A percentile compares a stretch with the other conserved stretches of the same genome.
These are phyloP conservation scores for Dactylellina haptotyla DNA, from an alignment of 2,329 filamentous ascomycete species.

Conservation along the genomic window DNA sequence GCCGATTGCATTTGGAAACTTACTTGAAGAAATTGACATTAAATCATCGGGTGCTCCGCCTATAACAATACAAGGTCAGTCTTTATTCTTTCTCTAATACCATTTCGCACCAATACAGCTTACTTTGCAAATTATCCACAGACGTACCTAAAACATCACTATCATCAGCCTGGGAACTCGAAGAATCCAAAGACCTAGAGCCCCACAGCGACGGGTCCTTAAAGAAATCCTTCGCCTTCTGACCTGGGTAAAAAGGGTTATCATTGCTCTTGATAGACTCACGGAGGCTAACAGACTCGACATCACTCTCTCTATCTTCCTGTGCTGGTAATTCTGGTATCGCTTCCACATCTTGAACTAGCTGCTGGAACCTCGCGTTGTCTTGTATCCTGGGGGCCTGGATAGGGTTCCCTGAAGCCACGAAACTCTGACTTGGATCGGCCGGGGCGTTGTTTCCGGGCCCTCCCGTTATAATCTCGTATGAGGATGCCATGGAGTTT, in stretches of 20 bases:
- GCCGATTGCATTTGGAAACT: not conserved
- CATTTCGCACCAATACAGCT: not conserved
- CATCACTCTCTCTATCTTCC: conserved; percentile 8
- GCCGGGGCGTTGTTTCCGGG: not conserved
- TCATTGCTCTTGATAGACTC: not conserved
- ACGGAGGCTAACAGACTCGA: not conserved
- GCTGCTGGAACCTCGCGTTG: not conserved
- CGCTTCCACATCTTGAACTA: not conserved
- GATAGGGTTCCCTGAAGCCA: not conserved
- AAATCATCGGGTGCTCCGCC: too few relatives aligned
- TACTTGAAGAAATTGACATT: conserved; percentile 2
- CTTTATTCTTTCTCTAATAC: too few relatives aligned
- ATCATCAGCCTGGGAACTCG: not conserved
- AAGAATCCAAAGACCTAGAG: conserved; percentile 9
- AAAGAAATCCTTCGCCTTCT: not conserved
- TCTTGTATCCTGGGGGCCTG: conserved; percentile 11
- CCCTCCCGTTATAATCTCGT: not conserved
- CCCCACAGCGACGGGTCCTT: conserved; percentile 1
- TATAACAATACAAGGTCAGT: too few relatives aligned
- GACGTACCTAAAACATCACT: not conserved
- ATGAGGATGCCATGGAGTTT: not conserved
- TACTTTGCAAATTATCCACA: not conserved
- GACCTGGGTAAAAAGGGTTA: conserved; percentile 3
- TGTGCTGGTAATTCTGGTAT: conserved; percentile 3
- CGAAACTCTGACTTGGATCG: not conserved